phyloP scores from a whole-genome alignment of 805 yeast genomes.

The Candida endomychidarum region DNA sequence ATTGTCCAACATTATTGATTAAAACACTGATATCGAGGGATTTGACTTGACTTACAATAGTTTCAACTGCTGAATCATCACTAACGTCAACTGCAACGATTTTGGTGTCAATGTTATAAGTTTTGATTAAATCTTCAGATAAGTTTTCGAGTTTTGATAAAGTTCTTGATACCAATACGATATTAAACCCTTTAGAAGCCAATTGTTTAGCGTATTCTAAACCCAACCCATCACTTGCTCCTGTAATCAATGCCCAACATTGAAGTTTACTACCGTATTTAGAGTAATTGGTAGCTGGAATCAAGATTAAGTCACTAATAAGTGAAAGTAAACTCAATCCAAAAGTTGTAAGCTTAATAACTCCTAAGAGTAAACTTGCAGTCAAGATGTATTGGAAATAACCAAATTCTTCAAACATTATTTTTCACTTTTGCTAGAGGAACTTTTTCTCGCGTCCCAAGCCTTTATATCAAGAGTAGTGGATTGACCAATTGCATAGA shows the following conservation, averaged over 20 bases:
- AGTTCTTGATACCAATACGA: constrained; percentile 84
- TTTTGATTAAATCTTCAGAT: constrained; percentile 59
- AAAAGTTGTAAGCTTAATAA: constrained; percentile 53
- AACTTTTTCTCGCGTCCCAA: too few species aligned
- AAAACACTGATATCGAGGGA: constrained; percentile 68
- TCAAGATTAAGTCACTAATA: constrained; percentile 54
- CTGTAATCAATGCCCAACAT: constrained; percentile 94
- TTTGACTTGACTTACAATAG: constrained; percentile 46
- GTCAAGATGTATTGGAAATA: constrained; percentile 20
- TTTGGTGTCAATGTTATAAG: constrained; percentile 61
- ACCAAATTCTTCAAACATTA: constrained; percentile 12
- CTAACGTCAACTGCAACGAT: constrained; percentile 81
- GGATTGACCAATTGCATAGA: too few species aligned
- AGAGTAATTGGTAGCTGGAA: constrained; percentile 54
- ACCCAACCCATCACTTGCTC: constrained; percentile 97
- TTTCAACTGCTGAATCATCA: constrained; percentile 52
- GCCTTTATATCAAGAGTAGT: too few species aligned
- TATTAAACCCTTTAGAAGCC: constrained; percentile 80
- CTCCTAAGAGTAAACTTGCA: constrained; percentile 57
- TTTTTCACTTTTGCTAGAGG: background rate
- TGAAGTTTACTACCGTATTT: constrained; percentile 76
- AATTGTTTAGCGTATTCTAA: constrained; percentile 86
- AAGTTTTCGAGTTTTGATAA: constrained; percentile 68
- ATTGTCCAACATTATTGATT: constrained; percentile 91
- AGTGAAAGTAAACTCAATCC: constrained; percentile 52